Base-by-base conservation (phyloP, 2,329 filamentous ascomycete species). In the Beauveria asiatica region DNA sequence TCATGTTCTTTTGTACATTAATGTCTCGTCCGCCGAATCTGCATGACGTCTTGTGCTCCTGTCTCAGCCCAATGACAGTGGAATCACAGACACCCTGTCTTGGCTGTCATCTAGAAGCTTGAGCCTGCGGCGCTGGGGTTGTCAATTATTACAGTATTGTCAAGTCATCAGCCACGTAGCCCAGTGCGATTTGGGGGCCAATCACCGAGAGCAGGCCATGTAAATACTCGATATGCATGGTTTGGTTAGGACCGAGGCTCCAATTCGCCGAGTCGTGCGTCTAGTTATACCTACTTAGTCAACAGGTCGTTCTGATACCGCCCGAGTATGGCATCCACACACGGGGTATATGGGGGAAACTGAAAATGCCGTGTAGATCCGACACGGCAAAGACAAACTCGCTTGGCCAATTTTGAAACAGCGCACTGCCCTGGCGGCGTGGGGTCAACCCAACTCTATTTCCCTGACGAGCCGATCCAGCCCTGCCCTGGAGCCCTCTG, bases 141-240 rank as follows among this genome's bases (percentile, higher is more conserved):
- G 11, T n/a, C 13, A 17, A n/a, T 25, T 8, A n/a, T n/a, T n/a
- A n/a, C n/a, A n/a, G n/a, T n/a, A n/a, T 30, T 42, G 44, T 48
- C 44, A 48, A 48, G 30, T 27, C 25, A 42, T n/a, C 19, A 56
- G 56, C 11, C 17, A 57, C 25, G 44, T 41, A 37, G 33, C 13
- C 25, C 44, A 42, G 8, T 9, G 39, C 25, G 46, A 52, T 52
- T 59, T 52, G 56, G 56, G 56, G 56, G 48, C 48, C 33, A 51
- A 51, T 25, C n/a, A 51, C 39, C 21, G 17, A 30, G 30, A 42
- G 54, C 37, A 41, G 21, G 55, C 46, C n/a, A n/a, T n/a, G n/a
- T n/a, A n/a, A n/a, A n/a, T n/a, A n/a, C n/a, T n/a, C n/a, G n/a
- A n/a, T 39, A 25, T 23, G 39, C 48, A 21, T 51, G 56, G 46